Base-by-base conservation (phyloP, 2,329 filamentous ascomycete species). In the Ophiostoma sp. region DNA sequence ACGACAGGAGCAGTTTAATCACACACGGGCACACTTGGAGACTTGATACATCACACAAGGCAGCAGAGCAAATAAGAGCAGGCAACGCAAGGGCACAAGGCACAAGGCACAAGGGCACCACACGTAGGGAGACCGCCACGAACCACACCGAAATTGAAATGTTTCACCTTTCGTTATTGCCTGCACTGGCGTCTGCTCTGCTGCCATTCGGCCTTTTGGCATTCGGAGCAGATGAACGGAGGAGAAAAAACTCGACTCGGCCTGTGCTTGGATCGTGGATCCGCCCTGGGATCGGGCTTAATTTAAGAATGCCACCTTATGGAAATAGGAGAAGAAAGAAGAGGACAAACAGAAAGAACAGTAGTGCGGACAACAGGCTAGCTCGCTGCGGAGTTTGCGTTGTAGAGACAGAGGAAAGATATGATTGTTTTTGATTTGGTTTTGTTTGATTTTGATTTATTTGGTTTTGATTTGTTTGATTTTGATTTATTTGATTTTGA, bases 231-330 rank as follows among this genome's bases (percentile, higher is more conserved):
- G 27, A 27, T 27, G 27, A 2, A 27, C 27, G 27, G 27, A 27
- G 27, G 27, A 27, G 27, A 27, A 27, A 27, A 27, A 2, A 27
- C 27, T 27, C 27, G 27, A 27, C 27, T 27, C 27, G 27, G 27
- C 27, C 27, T 27, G 27, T 52, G 2, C 12, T 64, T 55, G 38
- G 58, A 62, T 62, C 58, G 58, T 62, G 58, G 58, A 62, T 62
- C 58, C 58, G 58, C 58, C 58, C 11, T 7, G 58, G 16, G 38
- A 62, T 62, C 58, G 58, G 58, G 49, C 27, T 55, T 55, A 55
- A 62, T 41, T 38, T 62, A 16, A 62, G 38, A 38, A 62, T 62
- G 58, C 58, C 58, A 16, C 58, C 58, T 14, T 62, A 41, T 62
- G 58, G 49, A 55, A 36, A 55, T 55, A 27, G 49, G 49, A 55